Base-by-base conservation (phyloP, 1,284 basidiomycete genomes). In the Athelia sp. region DNA sequence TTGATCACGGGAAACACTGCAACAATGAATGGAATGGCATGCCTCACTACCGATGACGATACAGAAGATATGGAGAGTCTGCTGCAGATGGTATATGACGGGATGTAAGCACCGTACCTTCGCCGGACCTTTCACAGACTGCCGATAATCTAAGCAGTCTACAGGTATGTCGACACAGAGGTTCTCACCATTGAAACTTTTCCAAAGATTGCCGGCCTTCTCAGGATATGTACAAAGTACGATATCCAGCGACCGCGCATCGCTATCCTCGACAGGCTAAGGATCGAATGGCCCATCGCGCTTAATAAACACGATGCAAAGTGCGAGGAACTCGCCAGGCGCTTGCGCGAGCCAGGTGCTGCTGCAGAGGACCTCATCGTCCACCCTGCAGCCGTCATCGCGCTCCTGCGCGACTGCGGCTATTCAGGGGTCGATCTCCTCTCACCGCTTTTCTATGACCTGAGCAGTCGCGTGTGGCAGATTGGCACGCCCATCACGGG, bases 401-500 rank as follows among this genome's bases (percentile, higher is more conserved):
- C 54, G 11, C 58, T 65, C 23, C 62, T 65, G 11, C 58, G 63
- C 46, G 52, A 58, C 18, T 57, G 56, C 47, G 52, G 50, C n/a
- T 59, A 56, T 50, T 21, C 29, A 35, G 50, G 57, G 32, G 19
- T 49, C 6, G 48, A 50, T n/a, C 45, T 61, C 8, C 53, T 62
- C 42, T 52, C 55, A 36, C 55, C 62, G 18, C 54, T 63, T 43
- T 62, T 62, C 58, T 63, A 63, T 50, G 60, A 58, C 10, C 55
- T 65, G 29, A 61, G 56, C 48, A 52, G 56, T 32, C 51, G 54
- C 35, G 57, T 56, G 14, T 58, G 53, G 58, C 57, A 60, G 49
- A 58, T 62, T 49, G 58, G 57, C 14, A 56, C 54, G 0, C 44
- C 51, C 15, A 52, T 50, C 22, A 48, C 53, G 31, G 62, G 62